Conservation (phyloP, 2,329 filamentous ascomycete species). For the Paraconiothyrium sp. region DNA sequence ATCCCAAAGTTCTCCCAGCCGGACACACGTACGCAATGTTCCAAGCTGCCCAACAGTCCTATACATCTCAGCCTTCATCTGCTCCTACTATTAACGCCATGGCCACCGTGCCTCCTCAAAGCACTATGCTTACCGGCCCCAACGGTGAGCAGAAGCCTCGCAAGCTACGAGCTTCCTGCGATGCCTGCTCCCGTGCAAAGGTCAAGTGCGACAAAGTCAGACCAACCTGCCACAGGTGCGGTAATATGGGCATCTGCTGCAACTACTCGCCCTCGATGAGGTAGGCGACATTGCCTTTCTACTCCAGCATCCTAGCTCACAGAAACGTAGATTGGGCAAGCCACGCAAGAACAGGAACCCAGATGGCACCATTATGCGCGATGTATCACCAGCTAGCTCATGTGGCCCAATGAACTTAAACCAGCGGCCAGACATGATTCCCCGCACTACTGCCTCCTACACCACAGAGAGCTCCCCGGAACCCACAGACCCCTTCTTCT, state of each 20-base stretch:
- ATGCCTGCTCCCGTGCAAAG: constrained; percentile 51
- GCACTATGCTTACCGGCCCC: constrained; percentile 31
- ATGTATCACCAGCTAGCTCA: constrained; percentile 45
- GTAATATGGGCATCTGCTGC: constrained; percentile 51
- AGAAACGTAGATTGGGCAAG: constrained; percentile 41
- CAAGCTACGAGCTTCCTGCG: constrained; percentile 50
- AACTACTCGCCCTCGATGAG: constrained; percentile 53
- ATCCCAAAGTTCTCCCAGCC: constrained; percentile 23
- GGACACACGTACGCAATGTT: constrained; percentile 36
- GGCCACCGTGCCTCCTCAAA: constrained; percentile 29
- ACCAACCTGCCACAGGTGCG: constrained; percentile 48
- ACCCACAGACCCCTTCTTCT: constrained; percentile 47
- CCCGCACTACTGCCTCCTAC: constrained; percentile 41
- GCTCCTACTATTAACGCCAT: constrained; percentile 39
- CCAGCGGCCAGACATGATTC: constrained; percentile 38
- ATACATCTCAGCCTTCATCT: constrained; percentile 31
- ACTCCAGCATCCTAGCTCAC: constrained; percentile 27
- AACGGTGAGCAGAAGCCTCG: constrained; percentile 43
- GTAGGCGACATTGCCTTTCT: constrained; percentile 28
- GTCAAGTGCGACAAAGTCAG: constrained; percentile 51
- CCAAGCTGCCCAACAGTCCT: constrained; percentile 39
- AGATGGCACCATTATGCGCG: constrained; percentile 47
- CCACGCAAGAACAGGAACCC: constrained; percentile 50
- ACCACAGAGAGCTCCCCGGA: constrained; percentile 48
- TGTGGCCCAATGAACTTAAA: constrained; percentile 37